phyloP scores from a whole-genome alignment of 352 stramenopile genomes.

The Globisporangium ultimum region DNA sequence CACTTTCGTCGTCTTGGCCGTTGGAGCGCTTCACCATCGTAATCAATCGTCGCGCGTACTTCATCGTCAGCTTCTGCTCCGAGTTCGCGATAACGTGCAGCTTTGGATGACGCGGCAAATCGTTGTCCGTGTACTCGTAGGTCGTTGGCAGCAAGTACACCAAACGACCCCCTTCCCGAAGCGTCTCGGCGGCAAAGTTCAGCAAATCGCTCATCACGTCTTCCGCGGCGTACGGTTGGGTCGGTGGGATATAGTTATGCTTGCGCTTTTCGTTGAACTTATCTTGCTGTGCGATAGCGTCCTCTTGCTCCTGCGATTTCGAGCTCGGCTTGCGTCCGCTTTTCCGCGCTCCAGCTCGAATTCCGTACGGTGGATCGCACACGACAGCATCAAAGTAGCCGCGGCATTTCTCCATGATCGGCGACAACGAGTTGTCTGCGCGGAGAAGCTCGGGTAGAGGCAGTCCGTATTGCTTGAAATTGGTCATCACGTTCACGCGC shows the following conservation, averaged over 20 bases:
- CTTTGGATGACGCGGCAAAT: slow-evolving; percentile 71
- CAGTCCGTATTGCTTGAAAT: slow-evolving; percentile 93
- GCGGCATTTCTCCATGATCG: slow-evolving; percentile 41
- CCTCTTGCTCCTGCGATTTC: slow-evolving; percentile 24
- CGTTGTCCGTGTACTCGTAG: slow-evolving; percentile 76
- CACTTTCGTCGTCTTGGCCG: neutral
- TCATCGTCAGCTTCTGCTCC: slow-evolving; percentile 81
- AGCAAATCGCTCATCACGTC: slow-evolving; percentile 98
- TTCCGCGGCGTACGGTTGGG: slow-evolving; percentile 93
- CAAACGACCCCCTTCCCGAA: slow-evolving; percentile 74
- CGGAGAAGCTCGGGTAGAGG: slow-evolving; percentile 93
- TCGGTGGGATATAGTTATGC: slow-evolving; percentile 94
- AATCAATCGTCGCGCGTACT: slow-evolving; percentile 81
- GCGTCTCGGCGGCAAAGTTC: slow-evolving; percentile 79
- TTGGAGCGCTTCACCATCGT: slow-evolving; percentile 78
- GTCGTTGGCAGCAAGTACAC: slow-evolving; percentile 87
- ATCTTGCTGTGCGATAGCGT: slow-evolving; percentile 20
- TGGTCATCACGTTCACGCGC: slow-evolving; percentile 79
- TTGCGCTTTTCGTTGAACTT: slow-evolving; percentile 68
- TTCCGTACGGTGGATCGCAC: slow-evolving; percentile 93
- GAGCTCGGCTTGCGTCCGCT: slow-evolving; percentile 61
- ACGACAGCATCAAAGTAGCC: slow-evolving; percentile 89
- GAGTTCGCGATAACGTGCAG: slow-evolving; percentile 74
- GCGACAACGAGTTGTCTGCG: slow-evolving; percentile 85
- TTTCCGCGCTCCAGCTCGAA: slow-evolving; percentile 92